Evolutionary conservation across 345 rosid genomes (phyloP), one percentile per base, ranked within the genome.

Genomic region (Eucalyptus albens): DNA sequence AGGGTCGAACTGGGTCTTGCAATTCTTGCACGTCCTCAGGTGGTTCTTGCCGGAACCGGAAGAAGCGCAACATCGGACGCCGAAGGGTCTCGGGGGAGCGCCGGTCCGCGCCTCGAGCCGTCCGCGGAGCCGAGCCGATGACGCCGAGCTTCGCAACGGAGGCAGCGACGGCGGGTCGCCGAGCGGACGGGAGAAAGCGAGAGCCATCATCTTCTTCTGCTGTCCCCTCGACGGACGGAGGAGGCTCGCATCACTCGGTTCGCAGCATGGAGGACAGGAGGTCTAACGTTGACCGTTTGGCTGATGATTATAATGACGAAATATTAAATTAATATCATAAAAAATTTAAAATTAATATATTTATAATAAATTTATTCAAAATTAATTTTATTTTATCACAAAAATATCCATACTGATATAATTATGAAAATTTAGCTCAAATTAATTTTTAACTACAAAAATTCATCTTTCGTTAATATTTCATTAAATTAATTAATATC

Each of bases 1-100:
- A 91, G 96, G 97, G 90, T 97, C 96, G 93, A 96, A 97, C 69
- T 95, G 99, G 94, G 95, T 92, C 93, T 97, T 97, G 96, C 99
- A 97, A 65, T 93, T 95, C 95, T 94, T 95, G 93, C 99, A 96
- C n/a, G 99, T 97, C 92, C 94, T 93, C 56, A 92, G 92, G 81
- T 72, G 53, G 33, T 90, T 88, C 40, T 51, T 3, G 83, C 83
- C 45, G 83, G 88, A 50, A 24, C 45, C 50, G 2, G 89, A 49
- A 27, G 89, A 80, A 47, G 89, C 59, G 67, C 56, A 81, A 49
- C 91, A 82, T 21, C 82, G 87, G 53, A 56, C 51, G 85, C 47
- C 51, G n/a, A 42, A 50, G 50, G 33, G 49, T 0, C 45, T 72
- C 0, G 45, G 12, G 82, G 83, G 13, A n/a, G 27, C 44, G 7